Conservation (phyloP, 495 filamentous ascomycete genomes). For the Aspergillus conjunctus region DNA sequence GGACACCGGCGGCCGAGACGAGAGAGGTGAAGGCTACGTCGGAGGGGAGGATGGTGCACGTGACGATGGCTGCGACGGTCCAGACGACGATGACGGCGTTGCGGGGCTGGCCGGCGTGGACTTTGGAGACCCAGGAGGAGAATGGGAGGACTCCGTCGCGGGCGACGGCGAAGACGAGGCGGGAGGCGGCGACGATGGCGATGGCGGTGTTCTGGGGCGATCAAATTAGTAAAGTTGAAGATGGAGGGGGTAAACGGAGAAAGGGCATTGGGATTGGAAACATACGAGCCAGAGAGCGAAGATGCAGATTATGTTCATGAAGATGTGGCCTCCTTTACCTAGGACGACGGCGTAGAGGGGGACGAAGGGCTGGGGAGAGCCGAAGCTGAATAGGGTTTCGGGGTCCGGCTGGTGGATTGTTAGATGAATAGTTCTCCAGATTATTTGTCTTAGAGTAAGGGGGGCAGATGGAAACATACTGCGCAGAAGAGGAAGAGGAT, state of each 20-base stretch:
- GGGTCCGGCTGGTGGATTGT: conserved; percentile 35
- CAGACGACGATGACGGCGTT: conserved; percentile 60
- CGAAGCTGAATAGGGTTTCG: conserved; percentile 44
- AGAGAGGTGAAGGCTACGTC: conserved; percentile 58
- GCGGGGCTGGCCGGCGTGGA: conserved; percentile 53
- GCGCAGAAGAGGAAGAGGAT: conserved; percentile 61
- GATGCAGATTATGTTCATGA: conserved; percentile 57
- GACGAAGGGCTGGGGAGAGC: conserved; percentile 57
- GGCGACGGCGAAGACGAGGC: conserved; percentile 58
- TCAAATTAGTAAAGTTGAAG: conserved; percentile 15
- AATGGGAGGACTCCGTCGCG: conserved; percentile 59
- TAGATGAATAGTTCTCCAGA: not conserved
- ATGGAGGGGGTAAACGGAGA: not conserved
- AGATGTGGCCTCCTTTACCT: conserved; percentile 54
- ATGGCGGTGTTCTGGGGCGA: conserved; percentile 52
- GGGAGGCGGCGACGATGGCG: conserved; percentile 57
- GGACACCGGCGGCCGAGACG: conserved; percentile 52
- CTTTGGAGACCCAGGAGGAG: conserved; percentile 55
- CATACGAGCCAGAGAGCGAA: conserved; percentile 52
- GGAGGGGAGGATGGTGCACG: conserved; percentile 56
- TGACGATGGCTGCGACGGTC: conserved; percentile 49
- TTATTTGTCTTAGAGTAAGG: conserved; percentile 9
- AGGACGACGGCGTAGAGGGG: conserved; percentile 54
- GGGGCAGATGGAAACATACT: conserved; percentile 29
- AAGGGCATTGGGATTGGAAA: not conserved